Evolutionary conservation across 2,329 filamentous ascomycete species (phyloP), one percentile per base, ranked within the genome.

Genomic region (Pyrenochaeta sp.): DNA sequence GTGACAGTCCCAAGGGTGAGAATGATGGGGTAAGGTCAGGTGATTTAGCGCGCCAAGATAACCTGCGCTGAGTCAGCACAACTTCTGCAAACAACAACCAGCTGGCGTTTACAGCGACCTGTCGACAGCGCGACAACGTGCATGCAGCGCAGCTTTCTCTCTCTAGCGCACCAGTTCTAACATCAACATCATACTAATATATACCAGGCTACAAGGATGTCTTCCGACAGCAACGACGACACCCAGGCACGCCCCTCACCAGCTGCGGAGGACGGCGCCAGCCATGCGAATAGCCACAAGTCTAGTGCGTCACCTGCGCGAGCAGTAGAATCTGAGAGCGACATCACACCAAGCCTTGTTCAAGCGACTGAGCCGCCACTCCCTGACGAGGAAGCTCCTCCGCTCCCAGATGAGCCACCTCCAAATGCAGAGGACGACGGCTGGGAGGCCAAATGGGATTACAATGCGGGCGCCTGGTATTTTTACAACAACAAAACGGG

Each of bases 401-500:
- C 77, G 13, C 73, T 81, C 10, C 86, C 86, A 50, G 76, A 82
- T 52, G 85, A 87, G 76, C 79, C 82, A 37, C 80, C 76, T 28
- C 72, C 71, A 61, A 56, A 52, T 34, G 58, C 55, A 24, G 75
- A 83, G 52, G 84, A 89, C 56, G 86, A 90, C 74, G 93, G 93
- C 58, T 97, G 93, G 93, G 88, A 91, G 58, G 88, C 88, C 36
- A 83, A 91, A 57, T 96, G 91, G 91, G 92, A 96, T 68, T 79
- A 85, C 25, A 83, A 77, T 50, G 83, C 85, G 1, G 85, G 89
- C 63, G 84, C 87, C 4, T 96, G 88, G 80, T 96, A 92, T 80
- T 97, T 96, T 79, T 88, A 89, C 82, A 97, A 96, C 75, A 88
- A 89, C 66, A 89, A 91, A 75, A 95, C 91, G 3, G 84, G 81